Conservation (phyloP, 352 stramenopile species). For the Peronospora farinosa region DNA sequence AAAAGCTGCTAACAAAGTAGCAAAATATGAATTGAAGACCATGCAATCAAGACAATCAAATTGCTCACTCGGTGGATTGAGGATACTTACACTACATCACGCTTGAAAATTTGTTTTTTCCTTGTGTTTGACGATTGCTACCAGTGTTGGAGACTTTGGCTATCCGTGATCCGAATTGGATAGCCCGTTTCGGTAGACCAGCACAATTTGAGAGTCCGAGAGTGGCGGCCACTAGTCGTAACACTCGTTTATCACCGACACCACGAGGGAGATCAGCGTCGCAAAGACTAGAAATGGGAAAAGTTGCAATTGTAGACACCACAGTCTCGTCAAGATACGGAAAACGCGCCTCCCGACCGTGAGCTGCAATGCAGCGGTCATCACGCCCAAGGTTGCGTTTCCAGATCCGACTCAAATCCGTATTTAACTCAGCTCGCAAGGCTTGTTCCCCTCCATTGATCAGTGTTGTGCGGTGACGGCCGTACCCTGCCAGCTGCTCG, state of each 20-base stretch:
- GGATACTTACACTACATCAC: neutral
- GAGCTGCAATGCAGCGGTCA: constrained; percentile 89
- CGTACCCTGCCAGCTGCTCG: constrained; percentile 93
- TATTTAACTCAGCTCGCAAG: constrained; percentile 78
- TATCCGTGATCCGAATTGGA: constrained; percentile 92
- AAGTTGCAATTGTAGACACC: constrained; percentile 55
- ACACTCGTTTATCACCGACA: constrained; percentile 88
- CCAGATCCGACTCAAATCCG: constrained; percentile 90
- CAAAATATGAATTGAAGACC: too few relatives aligned
- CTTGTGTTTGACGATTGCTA: constrained; percentile 49
- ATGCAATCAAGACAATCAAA: too few relatives aligned
- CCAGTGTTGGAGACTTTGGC: constrained; percentile 81
- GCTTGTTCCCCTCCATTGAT: constrained; percentile 37
- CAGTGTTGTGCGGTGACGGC: constrained; percentile 88
- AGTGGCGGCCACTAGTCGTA: constrained; percentile 78
- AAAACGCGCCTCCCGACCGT: constrained; percentile 90
- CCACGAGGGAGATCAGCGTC: constrained; percentile 82
- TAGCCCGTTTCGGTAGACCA: constrained; percentile 90
- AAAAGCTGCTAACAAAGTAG: neutral
- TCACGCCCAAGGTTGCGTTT: constrained; percentile 95
- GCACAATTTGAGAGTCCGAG: constrained; percentile 66
- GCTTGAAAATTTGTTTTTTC: constrained; percentile 34
- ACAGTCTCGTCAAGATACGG: constrained; percentile 93
- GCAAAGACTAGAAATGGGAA: constrained; percentile 72
- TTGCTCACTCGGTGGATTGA: too few relatives aligned